Percentiles rank a stretch among this genome's conserved stretches.
Conservation (phyloP, 306 rosid species). For the Medicago ruthenica region DNA sequence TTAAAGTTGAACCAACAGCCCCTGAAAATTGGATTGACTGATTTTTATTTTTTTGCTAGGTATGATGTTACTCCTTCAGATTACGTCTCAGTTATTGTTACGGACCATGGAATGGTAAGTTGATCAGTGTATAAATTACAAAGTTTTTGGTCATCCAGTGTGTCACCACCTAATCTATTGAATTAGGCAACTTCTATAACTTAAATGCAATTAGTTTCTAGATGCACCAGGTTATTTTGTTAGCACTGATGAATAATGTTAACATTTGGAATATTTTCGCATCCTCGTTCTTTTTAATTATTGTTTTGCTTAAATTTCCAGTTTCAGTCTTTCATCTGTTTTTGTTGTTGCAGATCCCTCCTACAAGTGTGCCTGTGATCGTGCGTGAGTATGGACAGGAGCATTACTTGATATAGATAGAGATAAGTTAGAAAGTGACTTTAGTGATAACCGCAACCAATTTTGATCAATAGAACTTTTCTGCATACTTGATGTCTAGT, state of each 20-base stretch:
- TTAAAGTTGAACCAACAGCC: not conserved
- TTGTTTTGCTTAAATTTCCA: not conserved
- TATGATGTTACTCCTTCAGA: slow-evolving; percentile 89
- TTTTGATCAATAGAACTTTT: slow-evolving; percentile 28
- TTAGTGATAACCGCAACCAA: not conserved
- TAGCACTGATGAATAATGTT: not conserved
- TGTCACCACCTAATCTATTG: not conserved
- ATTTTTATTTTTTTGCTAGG: slow-evolving; percentile 54
- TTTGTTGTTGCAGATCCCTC: slow-evolving; percentile 67
- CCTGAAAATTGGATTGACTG: not conserved
- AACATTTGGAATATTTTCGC: not conserved
- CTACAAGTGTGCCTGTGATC: slow-evolving; percentile 84
- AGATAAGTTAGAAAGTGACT: slow-evolving; percentile 23
- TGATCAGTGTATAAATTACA: not conserved
- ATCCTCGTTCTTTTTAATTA: not conserved
- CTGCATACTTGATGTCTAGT: not conserved
- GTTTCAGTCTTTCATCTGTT: not conserved
- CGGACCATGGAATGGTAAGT: slow-evolving; percentile 95
- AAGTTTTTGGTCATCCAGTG: not conserved
- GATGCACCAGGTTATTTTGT: not conserved
- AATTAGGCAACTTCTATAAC: slow-evolving; percentile 4
- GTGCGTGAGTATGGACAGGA: slow-evolving; percentile 80
- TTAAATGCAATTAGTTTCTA: slow-evolving; percentile 17
- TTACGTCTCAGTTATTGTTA: slow-evolving; percentile 77
- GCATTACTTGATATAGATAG: slow-evolving; percentile 57